Evolutionary conservation across 2,329 filamentous ascomycete species (phyloP), one percentile per base, ranked within the genome.

Genomic region (Capronia americana): DNA sequence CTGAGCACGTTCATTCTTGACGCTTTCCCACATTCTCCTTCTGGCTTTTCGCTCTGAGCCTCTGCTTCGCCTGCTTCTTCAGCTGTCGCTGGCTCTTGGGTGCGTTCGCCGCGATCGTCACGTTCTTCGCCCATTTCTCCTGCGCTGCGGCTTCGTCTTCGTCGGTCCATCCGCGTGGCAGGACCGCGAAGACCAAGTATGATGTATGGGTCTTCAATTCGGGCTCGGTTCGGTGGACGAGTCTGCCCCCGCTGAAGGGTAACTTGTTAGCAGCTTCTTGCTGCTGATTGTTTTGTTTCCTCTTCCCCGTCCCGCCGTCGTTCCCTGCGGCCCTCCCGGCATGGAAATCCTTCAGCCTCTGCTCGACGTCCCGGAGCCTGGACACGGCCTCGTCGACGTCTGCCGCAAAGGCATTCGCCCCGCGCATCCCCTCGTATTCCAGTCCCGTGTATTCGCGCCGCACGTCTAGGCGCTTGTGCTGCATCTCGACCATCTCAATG

Each of bases 201-300:
- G 91, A 95, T 0, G 95, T 99, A 79, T 99, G 95, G 7, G 92
- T 95, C 84, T 97, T 97, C 67, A 98, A 81, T 74, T 99, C 95
- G 0, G 88, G 82, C 80, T 99, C 95, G 0, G 91, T 88, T 26
- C 92, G 86, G 73, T 96, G 92, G 32, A 92, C 85, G 48, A 98
- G 75, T 30, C 87, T 86, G 0, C 95, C 95, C 68, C 93, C 87
- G 75, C 90, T 87, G 81, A 89, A 96, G 0, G 86, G 77, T 68
- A 91, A 88, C 54, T 78, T 77, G 64, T 77, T 76, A 54, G 75
- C 63, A 12, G 32, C 14, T 60, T 74, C 68, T 41, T 67, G 61
- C 51, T 64, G 68, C 24, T 57, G 66, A 62, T 64, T 70, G 55
- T 14, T 69, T 68, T 61, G 74, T 68, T 34, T n/a, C 17, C 26